Base-by-base conservation (phyloP, 169 alveolate genomes). In the Babesia ovis region DNA sequence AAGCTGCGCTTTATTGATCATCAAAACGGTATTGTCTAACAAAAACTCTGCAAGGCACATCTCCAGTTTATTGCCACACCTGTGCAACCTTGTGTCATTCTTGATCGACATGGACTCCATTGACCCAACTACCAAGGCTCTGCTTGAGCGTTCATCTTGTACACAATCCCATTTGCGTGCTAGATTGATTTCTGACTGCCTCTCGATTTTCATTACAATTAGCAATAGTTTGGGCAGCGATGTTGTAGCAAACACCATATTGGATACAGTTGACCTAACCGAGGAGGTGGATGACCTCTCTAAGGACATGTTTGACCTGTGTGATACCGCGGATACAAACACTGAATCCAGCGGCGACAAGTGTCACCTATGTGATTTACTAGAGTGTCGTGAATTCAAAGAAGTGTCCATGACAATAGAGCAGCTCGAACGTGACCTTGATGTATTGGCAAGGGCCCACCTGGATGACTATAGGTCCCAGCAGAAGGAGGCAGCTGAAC, bases 251-350 rank as follows among this genome's bases (percentile, higher is more conserved):
- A 39, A 3, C 22, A 50, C 23, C 11, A 61, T 12, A 9, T 23
- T 51, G 59, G 59, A 66, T 25, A 54, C 34, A 25, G 31, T 25
- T 18, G 86, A 77, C 39, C 43, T 77, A 1, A 1, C 29, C 14
- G 82, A 77, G 34, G 31, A 77, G 20, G 50, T 77, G 3, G 86
- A 77, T 20, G 60, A 25, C 59, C 75, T 77, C 18, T 25, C 48
- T 22, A 25, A 55, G 35, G 86, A 77, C 59, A 67, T 77, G 86
- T 77, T 77, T 55, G 86, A 77, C 68, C 27, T 77, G 3, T 41
- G 14, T 23, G 2, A 20, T 16, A 68, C 23, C 9, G 62, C 42
- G 25, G 45, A 22, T 0, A 20, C 31, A 51, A 42, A 9, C 20
- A 31, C 66, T 32, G 45, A 14, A 16, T 39, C 46, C 14, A 39